Base-by-base conservation (phyloP, 768 basidiomycete genomes). In the Rhodotorula toruloides region DNA sequence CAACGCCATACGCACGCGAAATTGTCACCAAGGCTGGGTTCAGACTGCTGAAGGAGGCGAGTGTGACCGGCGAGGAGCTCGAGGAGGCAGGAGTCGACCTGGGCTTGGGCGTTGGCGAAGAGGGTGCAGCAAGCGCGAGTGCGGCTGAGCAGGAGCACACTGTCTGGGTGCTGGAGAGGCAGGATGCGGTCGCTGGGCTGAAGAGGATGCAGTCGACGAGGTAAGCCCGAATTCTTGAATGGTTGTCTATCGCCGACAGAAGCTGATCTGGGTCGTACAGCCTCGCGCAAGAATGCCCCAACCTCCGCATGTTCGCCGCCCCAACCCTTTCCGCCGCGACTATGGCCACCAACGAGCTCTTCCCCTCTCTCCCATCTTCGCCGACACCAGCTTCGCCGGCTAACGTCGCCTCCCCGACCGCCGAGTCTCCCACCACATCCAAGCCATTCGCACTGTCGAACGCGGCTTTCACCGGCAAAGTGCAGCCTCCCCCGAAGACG, bases 71-170 rank as follows among this genome's bases (percentile, higher is more conserved):
- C 6, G 61, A 68, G 52, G 53, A 63, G 32, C 53, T 68, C 39
- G 61, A 54, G n/a, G 67, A 68, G 27, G 67, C 61, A 2, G 67
- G 67, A 27, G n/a, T 68, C n/a, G 59, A 67, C 31, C 25, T 56
- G 25, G 59, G 59, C 1, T 46, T 49, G 3, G 47, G 37, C 14
- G 39, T 42, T 3, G 55, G 54, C 39, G 25, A 34, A 5, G 36
- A 48, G 29, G 21, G 9, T 7, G 29, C 34, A 14, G 31, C 49
- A 43, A 17, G 31, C 2, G 7, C 6, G 21, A 46, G 6, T 42
- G 37, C 0, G 49, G 19, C n/a, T n/a, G 32, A 29, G 11, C 4
- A 19, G 10, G 5, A 29, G 39, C 47, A 68, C 42, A 34, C 44
- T 25, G 46, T 34, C 13, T 34, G 50, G 43, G 46, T 60, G 12